These are phyloP conservation scores for Isabelozyma heimii DNA, from an alignment of 805 yeast genomes.

Conservation along the genomic window DNA sequence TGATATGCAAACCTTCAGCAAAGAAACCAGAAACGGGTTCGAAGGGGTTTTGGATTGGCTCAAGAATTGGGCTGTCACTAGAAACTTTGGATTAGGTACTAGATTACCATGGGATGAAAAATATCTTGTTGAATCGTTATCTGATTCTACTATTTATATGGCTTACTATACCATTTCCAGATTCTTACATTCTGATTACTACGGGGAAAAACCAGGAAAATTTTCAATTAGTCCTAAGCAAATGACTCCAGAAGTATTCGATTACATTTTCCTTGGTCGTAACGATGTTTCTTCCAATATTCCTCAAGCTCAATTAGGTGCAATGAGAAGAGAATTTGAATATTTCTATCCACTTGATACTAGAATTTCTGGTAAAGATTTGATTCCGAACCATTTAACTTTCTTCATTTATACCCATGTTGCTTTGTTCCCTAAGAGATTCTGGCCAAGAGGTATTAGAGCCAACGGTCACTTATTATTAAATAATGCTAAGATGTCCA, in stretches of 20 bases:
- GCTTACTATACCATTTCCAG: conserved; percentile 90
- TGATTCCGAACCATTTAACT: conserved; percentile 95
- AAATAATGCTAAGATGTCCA: conserved; percentile 97
- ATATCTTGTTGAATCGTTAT: conserved; percentile 88
- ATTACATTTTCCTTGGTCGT: conserved; percentile 76
- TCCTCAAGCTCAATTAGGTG: conserved; percentile 62
- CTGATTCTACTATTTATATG: conserved; percentile 95
- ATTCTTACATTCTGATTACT: conserved; percentile 79
- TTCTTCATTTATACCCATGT: conserved; percentile 92
- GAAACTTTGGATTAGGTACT: conserved; percentile 95
- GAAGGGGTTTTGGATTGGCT: conserved; percentile 95
- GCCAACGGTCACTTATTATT: conserved; percentile 93
- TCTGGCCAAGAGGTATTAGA: conserved; percentile 94
- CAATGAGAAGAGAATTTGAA: conserved; percentile 89
- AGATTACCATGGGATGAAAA: conserved; percentile 95
- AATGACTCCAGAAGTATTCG: conserved; percentile 91
- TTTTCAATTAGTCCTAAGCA: conserved; percentile 75
- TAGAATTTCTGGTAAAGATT: conserved; percentile 92
- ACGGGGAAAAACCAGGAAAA: conserved; percentile 74
- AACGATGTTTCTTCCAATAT: conserved; percentile 59
- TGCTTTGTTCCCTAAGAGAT: conserved; percentile 84
- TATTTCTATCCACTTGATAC: conserved; percentile 94
- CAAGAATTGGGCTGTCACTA: conserved; percentile 96
- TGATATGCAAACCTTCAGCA: conserved; percentile 71
- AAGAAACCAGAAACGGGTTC: conserved; percentile 86